phyloP scores from a whole-genome alignment of 1,139 yeast species.

The Saccharomyces hybrid region DNA sequence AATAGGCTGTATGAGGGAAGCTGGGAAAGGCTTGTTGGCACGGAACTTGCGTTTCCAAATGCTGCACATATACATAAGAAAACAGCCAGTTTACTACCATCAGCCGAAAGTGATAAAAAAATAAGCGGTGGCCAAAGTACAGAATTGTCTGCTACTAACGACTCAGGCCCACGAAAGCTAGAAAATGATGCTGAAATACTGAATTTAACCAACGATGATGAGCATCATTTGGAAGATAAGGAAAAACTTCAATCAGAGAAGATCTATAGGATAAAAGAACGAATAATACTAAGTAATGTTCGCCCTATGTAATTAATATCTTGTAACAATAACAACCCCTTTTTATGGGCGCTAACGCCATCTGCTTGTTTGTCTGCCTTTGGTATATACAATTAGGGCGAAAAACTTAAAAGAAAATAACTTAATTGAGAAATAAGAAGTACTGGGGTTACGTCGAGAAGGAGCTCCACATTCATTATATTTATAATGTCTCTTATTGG shows the following conservation, averaged over 20 bases:
- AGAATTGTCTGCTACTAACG: neutral
- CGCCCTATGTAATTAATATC: constrained; percentile 22
- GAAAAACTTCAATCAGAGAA: constrained; percentile 15
- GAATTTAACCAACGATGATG: neutral
- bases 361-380: constrained; percentile 14
- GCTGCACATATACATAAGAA: constrained; percentile 20
- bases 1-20: constrained; percentile 58
- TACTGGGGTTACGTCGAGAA: too few species aligned
- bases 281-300: constrained; percentile 30
- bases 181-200: neutral
- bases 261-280: constrained; percentile 31
- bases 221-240: neutral
- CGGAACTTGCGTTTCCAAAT: constrained; percentile 50
- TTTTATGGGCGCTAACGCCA: constrained; percentile 21
- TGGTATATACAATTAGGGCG: neutral
- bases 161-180: neutral
- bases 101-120: neutral
- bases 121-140: neutral
- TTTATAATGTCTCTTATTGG: neutral
- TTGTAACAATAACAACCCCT: constrained; percentile 2
- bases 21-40: constrained; percentile 78
- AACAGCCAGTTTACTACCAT: neutral
- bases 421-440: too few species aligned
- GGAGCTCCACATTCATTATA: neutral
- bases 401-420: neutral